phyloP scores from a whole-genome alignment of 495 filamentous ascomycete genomes.

The Halenospora varia region DNA sequence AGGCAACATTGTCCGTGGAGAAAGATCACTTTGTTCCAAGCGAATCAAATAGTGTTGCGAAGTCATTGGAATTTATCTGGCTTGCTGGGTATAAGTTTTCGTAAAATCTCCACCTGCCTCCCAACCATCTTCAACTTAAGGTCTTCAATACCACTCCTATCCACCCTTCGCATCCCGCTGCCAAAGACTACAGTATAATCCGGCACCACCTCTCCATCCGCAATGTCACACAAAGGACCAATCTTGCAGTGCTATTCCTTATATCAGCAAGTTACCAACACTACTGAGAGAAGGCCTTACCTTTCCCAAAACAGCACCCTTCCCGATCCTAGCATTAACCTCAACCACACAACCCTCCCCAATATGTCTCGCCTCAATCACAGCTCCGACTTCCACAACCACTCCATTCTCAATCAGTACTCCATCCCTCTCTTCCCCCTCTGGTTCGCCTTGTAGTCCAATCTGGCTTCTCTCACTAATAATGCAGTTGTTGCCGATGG shows the following conservation, averaged over 20 bases:
- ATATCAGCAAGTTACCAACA: not conserved
- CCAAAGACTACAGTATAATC: conserved; percentile 68
- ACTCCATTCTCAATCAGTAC: conserved; percentile 54
- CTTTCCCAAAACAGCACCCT: conserved; percentile 60
- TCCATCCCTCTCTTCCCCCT: conserved; percentile 11
- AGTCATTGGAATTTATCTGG: conserved; percentile 53
- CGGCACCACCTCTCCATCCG: conserved; percentile 48
- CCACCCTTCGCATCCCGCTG: conserved; percentile 49
- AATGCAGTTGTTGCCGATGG: conserved; percentile 68
- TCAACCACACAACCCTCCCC: conserved; percentile 62
- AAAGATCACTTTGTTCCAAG: not conserved
- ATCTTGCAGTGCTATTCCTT: conserved; percentile 44
- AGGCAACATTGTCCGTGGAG: not conserved
- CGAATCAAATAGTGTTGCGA: too few relatives aligned
- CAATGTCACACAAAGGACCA: conserved; percentile 48
- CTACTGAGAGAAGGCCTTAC: conserved; percentile 33
- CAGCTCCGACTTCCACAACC: conserved; percentile 55
- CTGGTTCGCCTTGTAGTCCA: conserved; percentile 36
- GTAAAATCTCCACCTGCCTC: conserved; percentile 59
- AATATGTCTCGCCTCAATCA: conserved; percentile 58
- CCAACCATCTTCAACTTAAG: conserved; percentile 51
- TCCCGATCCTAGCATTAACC: conserved; percentile 54
- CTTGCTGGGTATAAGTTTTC: conserved; percentile 59
- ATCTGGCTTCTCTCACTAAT: conserved; percentile 68
- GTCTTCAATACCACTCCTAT: conserved; percentile 50